A percentile compares a stretch with the other conserved stretches of the same genome.
These are phyloP conservation scores for Scalesia atractyloides DNA, from an alignment of 129 eudicot species.

Conservation along the genomic window DNA sequence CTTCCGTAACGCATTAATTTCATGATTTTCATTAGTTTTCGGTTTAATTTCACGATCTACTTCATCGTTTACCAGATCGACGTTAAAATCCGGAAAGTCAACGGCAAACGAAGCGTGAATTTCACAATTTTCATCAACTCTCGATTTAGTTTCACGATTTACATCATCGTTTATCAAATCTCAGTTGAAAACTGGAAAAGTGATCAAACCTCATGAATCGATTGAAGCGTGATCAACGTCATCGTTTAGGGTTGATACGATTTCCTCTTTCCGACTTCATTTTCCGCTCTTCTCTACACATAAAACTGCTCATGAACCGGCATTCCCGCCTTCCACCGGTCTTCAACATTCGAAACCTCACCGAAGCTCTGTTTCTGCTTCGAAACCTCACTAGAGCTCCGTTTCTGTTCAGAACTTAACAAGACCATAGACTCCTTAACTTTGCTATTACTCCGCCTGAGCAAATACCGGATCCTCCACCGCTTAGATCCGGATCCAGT, in stretches of 20 bases:
- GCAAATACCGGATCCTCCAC: too few species aligned
- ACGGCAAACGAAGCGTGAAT: too few species aligned
- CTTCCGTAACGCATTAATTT: conserved; percentile 24
- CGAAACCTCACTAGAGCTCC: background rate
- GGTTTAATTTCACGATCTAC: background rate
- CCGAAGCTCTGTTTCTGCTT: conserved; percentile 24
- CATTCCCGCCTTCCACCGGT: conserved; percentile 12
- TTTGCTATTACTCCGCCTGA: conserved; percentile 62
- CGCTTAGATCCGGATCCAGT: too few species aligned
- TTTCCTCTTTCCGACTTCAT: conserved; percentile 48
- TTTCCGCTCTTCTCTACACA: conserved; percentile 47
- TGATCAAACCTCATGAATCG: too few species aligned
- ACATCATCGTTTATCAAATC: too few species aligned
- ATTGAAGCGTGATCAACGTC: too few species aligned
- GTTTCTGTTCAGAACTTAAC: conserved; percentile 14
- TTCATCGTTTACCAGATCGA: too few species aligned
- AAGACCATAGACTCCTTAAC: conserved; percentile 54
- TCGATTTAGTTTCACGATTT: too few species aligned
- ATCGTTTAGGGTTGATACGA: conserved; percentile 73
- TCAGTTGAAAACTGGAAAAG: too few species aligned
- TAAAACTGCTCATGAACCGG: conserved; percentile 54
- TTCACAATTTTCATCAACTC: too few species aligned
- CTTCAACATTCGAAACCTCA: conserved; percentile 3
- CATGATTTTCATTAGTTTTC: too few species aligned
- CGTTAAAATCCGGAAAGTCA: too few species aligned